These are phyloP conservation scores for Zangia roseola DNA, from an alignment of 768 basidiomycete species.

Conservation along the genomic window DNA sequence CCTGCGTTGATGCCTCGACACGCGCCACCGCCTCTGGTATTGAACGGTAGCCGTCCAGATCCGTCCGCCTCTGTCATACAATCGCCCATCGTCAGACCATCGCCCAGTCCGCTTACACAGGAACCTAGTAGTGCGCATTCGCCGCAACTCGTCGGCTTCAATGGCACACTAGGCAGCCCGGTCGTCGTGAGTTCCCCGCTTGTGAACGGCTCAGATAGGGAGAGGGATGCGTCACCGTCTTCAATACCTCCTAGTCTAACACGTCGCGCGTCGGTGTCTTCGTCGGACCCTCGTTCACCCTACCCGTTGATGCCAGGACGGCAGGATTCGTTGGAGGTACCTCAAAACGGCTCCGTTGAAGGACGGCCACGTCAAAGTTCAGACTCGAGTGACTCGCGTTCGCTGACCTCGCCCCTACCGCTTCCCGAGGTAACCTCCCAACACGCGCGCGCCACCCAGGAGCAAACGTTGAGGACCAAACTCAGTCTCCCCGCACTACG, in stretches of 20 bases:
- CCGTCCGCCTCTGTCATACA: constrained; percentile 19
- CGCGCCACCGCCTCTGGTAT: constrained; percentile 16
- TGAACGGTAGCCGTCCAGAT: constrained; percentile 7
- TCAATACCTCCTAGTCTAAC: not conserved
- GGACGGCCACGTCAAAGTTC: constrained; percentile 18
- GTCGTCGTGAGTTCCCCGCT: constrained; percentile 11
- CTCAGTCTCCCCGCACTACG: constrained; percentile 69
- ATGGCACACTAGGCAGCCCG: constrained; percentile 10
- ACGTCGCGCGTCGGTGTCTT: constrained; percentile 13
- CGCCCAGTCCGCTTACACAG: constrained; percentile 38
- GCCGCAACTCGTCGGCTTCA: constrained; percentile 4
- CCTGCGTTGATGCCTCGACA: constrained; percentile 22
- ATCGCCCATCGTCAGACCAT: constrained; percentile 39
- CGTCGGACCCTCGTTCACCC: constrained; percentile 14
- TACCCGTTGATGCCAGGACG: constrained; percentile 10
- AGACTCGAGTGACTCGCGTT: constrained; percentile 33
- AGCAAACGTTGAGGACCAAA: constrained; percentile 50
- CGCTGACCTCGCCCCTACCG: constrained; percentile 41
- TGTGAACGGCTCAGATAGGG: constrained; percentile 9
- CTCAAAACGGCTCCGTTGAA: constrained; percentile 21
- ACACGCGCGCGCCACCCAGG: constrained; percentile 27
- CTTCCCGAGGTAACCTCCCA: constrained; percentile 39
- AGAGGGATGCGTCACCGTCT: constrained; percentile 24
- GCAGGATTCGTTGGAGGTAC: constrained; percentile 19
- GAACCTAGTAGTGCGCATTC: constrained; percentile 10